These are phyloP conservation scores for Purpureocillium lavendulum DNA, from an alignment of 2,329 filamentous ascomycete species.

Conservation along the genomic window DNA sequence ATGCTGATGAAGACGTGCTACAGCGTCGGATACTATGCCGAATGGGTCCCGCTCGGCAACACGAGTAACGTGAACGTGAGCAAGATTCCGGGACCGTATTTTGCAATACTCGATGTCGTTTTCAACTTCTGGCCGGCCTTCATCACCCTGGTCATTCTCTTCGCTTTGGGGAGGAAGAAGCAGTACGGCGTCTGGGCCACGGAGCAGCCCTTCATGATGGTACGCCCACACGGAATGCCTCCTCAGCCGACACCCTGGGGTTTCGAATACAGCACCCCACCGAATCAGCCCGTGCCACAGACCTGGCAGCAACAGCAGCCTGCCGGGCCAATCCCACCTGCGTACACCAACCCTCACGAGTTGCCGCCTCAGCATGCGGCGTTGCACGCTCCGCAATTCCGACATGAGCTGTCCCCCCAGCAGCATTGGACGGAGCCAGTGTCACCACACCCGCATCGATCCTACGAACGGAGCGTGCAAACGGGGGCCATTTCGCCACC, in stretches of 20 bases:
- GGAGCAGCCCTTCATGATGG: constrained; percentile 8
- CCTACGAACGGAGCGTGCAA: not conserved
- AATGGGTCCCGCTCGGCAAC: constrained; percentile 6
- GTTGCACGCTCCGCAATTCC: not conserved
- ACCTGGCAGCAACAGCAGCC: not conserved
- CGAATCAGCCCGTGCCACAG: constrained; percentile 7
- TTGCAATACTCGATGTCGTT: constrained; percentile 14
- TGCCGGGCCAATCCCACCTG: not conserved
- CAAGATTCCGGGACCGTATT: constrained; percentile 3
- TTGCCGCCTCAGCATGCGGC: not conserved
- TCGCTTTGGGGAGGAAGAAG: constrained; percentile 16
- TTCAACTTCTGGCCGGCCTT: constrained; percentile 16
- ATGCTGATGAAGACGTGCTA: constrained; percentile 17
- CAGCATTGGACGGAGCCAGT: not conserved
- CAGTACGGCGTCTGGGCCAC: constrained; percentile 17
- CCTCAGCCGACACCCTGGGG: constrained; percentile 11
- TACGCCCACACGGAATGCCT: not conserved
- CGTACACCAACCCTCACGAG: constrained; percentile 2
- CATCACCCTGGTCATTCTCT: constrained; percentile 15
- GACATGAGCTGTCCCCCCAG: not conserved
- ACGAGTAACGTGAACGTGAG: too few species aligned
- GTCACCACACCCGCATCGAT: not conserved
- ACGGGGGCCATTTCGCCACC: constrained; percentile 1
- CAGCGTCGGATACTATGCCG: constrained; percentile 10
- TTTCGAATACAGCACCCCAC: constrained; percentile 7